Conservation (phyloP, 345 rosid genomes). For the Hypericum perforatum region DNA sequence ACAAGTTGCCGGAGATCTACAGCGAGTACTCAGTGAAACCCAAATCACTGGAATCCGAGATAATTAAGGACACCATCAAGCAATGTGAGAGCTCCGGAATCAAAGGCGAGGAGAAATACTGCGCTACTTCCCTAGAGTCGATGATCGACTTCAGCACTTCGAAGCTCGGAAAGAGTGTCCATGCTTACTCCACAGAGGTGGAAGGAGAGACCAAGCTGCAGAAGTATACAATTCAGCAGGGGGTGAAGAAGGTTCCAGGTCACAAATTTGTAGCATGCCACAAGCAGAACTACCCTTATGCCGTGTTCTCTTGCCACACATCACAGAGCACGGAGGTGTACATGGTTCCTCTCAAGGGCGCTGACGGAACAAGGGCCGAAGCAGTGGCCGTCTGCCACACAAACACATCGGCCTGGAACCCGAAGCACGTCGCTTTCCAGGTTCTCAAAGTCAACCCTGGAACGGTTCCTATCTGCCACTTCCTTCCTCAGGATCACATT, state of each 20-base stretch:
- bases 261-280: constrained; percentile 62
- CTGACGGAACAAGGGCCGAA: constrained; percentile 46
- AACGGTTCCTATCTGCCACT: constrained; percentile 58
- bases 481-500: constrained; percentile 69
- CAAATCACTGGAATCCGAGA: constrained; percentile 51
- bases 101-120: constrained; percentile 64
- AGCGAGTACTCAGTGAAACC: constrained; percentile 41
- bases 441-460: constrained; percentile 72
- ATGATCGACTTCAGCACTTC: constrained; percentile 70
- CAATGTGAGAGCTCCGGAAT: constrained; percentile 61
- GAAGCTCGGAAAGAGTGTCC: constrained; percentile 46
- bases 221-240: constrained; percentile 32
- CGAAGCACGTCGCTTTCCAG: constrained; percentile 70
- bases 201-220: constrained; percentile 29
- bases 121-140: constrained; percentile 75
- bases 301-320: constrained; percentile 76
- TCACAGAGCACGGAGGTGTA: constrained; percentile 41
- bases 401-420: constrained; percentile 77
- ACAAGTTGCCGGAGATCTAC: constrained; percentile 42
- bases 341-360: constrained; percentile 48
- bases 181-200: constrained; percentile 60
- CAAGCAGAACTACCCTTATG: constrained; percentile 67
- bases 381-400: constrained; percentile 82
- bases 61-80: constrained; percentile 48
- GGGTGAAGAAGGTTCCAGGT: constrained; percentile 30